phyloP scores from a whole-genome alignment of 2,329 filamentous ascomycete genomes.

The Monilinia laxa region DNA sequence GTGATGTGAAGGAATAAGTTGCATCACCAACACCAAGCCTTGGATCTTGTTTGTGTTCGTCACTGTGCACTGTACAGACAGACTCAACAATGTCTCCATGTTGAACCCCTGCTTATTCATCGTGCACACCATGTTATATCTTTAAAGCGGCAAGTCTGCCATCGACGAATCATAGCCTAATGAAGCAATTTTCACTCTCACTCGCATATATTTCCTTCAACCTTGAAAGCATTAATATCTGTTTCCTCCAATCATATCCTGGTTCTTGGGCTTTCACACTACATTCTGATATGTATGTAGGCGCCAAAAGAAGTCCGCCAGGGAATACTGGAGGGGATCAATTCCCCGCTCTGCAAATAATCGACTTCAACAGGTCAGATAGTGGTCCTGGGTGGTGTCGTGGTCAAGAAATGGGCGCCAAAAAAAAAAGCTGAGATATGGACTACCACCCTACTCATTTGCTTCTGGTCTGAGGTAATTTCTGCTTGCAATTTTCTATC shows the following conservation, averaged over 20 bases:
- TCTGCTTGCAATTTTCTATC: background rate
- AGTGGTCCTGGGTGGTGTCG: constrained; percentile 14
- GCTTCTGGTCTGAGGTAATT: background rate
- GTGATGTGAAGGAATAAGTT: too few species aligned
- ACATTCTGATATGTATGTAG: constrained; percentile 13
- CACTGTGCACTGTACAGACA: too few species aligned
- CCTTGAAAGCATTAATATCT: background rate
- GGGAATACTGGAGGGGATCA: constrained; percentile 8
- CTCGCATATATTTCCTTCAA: constrained; percentile 13
- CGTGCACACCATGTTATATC: background rate
- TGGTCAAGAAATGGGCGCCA: constrained; percentile 12
- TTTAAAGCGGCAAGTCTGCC: constrained; percentile 14
- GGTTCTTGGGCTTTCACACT: background rate
- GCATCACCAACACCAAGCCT: too few species aligned
- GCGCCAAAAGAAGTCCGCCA: background rate
- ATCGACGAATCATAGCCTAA: constrained; percentile 18
- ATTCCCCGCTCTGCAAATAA: constrained; percentile 23
- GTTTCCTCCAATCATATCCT: constrained; percentile 15
- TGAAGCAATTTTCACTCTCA: constrained; percentile 3
- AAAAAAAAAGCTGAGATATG: too few species aligned
- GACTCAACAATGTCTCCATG: too few species aligned
- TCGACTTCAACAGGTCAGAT: background rate
- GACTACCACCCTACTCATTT: constrained; percentile 6
- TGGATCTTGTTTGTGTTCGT: too few species aligned
- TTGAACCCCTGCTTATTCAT: background rate